Percentiles rank a stretch among this genome's conserved stretches.
Conservation (phyloP, 208 protist species). For the Wallacemonas sp. region DNA sequence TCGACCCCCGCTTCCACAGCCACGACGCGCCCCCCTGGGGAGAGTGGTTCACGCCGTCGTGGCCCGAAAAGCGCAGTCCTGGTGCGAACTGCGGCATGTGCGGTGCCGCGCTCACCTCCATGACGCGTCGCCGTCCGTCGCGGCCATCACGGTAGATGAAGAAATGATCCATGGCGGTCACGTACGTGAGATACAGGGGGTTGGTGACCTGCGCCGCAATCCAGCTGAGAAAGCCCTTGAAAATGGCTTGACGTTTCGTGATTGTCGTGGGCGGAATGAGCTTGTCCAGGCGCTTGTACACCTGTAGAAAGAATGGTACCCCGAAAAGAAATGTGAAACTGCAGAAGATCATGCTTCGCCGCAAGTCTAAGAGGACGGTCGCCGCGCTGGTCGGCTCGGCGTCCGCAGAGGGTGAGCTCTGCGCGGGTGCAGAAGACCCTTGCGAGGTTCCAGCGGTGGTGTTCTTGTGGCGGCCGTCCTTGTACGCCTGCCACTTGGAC, state of each 20-base stretch:
- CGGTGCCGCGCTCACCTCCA: constrained; percentile 20
- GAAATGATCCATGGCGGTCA: constrained; percentile 70
- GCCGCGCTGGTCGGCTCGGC: constrained; percentile 12
- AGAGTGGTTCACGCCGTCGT: constrained; percentile 6
- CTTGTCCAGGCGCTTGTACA: constrained; percentile 52
- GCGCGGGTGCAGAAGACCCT: background rate
- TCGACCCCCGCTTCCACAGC: background rate
- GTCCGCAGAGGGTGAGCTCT: background rate
- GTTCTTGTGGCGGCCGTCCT: background rate
- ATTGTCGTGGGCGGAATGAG: constrained; percentile 36
- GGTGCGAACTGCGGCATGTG: background rate
- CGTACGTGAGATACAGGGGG: constrained; percentile 65
- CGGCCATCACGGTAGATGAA: constrained; percentile 73
- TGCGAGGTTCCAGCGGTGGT: background rate
- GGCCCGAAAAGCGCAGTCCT: constrained; percentile 11
- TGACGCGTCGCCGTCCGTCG: constrained; percentile 53
- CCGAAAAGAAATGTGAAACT: constrained; percentile 74
- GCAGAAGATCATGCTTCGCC: constrained; percentile 75
- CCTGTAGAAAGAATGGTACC: constrained; percentile 58
- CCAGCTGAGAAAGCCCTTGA: constrained; percentile 74
- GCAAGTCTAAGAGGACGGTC: constrained; percentile 55
- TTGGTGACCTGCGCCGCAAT: constrained; percentile 53
- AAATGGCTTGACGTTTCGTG: constrained; percentile 48
- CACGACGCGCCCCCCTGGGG: background rate
- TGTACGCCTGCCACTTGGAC: background rate